Evolutionary conservation across 2,329 filamentous ascomycete genomes (phyloP).

Genomic region (Aspergillus vadensis): DNA sequence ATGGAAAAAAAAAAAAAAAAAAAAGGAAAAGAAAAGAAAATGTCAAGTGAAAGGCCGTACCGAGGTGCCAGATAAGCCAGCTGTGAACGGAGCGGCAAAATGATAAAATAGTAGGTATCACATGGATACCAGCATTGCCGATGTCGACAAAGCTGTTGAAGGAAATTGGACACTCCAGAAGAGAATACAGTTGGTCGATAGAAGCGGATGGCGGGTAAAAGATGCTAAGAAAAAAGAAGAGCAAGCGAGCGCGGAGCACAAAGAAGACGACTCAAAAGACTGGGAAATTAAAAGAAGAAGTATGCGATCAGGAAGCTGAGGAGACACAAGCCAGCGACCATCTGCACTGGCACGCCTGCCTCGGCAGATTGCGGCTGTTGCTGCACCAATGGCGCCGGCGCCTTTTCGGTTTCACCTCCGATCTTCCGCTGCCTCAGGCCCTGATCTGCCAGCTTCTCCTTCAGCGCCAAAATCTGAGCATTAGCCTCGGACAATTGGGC

Average conservation of each 20-base stretch:
- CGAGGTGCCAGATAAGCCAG: slow-evolving; percentile 2
- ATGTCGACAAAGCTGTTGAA: slow-evolving; percentile 29
- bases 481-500: slow-evolving; percentile 74
- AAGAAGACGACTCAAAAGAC: slow-evolving; percentile 17
- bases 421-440: slow-evolving; percentile 80
- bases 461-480: slow-evolving; percentile 69
- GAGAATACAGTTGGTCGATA: slow-evolving; percentile 25
- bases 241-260: slow-evolving; percentile 21
- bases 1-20: slow-evolving; percentile 16
- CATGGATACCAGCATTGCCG: slow-evolving; percentile 21
- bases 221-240: slow-evolving; percentile 27
- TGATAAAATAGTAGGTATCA: slow-evolving; percentile 10
- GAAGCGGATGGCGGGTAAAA: slow-evolving; percentile 23
- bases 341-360: slow-evolving; percentile 78
- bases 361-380: slow-evolving; percentile 62
- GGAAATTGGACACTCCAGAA: slow-evolving; percentile 29
- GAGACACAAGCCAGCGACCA: slow-evolving; percentile 81
- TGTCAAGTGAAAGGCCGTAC: slow-evolving; percentile 12
- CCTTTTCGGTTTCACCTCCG: slow-evolving; percentile 57
- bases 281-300: slow-evolving; percentile 76
- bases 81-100: slow-evolving; percentile 8
- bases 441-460: slow-evolving; percentile 64
- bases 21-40: slow-evolving; percentile 21
- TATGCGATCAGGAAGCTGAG: slow-evolving; percentile 92
- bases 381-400: slow-evolving; percentile 51